These are phyloP conservation scores for Psophocarpus tetragonolobus DNA, from an alignment of 306 rosid species.

Conservation along the genomic window DNA sequence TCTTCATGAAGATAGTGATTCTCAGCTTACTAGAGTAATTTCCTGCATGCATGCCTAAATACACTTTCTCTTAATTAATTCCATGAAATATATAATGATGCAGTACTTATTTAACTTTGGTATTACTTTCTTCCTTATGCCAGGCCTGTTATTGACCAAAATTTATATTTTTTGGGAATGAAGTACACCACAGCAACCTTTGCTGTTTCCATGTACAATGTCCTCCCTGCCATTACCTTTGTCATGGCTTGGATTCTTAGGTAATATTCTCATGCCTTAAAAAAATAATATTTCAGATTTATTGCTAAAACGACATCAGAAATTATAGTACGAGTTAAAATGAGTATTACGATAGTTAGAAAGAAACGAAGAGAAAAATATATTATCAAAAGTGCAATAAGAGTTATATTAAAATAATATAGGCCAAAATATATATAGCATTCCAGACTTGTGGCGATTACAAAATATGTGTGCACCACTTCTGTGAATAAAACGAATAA, in stretches of 20 bases:
- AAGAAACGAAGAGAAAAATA: background rate
- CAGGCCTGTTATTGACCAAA: conserved; percentile 97
- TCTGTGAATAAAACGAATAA: background rate
- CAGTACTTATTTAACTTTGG: background rate
- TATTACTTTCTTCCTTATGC: background rate
- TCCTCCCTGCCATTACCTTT: conserved; percentile 92
- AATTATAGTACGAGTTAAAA: background rate
- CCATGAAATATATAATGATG: background rate
- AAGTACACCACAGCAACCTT: conserved; percentile 97
- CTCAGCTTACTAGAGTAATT: conserved; percentile 86
- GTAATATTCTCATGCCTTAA: conserved; percentile 36
- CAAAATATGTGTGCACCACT: background rate
- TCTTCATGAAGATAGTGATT: conserved; percentile 62
- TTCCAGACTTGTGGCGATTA: background rate
- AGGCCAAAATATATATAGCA: background rate
- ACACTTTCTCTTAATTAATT: background rate
- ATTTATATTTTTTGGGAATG: conserved; percentile 82
- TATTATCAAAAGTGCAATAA: background rate
- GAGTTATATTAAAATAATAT: background rate
- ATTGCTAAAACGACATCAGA: background rate
- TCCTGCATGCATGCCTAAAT: conserved; percentile 2
- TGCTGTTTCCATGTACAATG: conserved; percentile 81
- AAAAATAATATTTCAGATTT: background rate
- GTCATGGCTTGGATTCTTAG: conserved; percentile 77
- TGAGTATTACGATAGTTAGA: background rate